Base-by-base conservation (phyloP, 805 yeast genomes). In the Cyberlindnera meyerae region DNA sequence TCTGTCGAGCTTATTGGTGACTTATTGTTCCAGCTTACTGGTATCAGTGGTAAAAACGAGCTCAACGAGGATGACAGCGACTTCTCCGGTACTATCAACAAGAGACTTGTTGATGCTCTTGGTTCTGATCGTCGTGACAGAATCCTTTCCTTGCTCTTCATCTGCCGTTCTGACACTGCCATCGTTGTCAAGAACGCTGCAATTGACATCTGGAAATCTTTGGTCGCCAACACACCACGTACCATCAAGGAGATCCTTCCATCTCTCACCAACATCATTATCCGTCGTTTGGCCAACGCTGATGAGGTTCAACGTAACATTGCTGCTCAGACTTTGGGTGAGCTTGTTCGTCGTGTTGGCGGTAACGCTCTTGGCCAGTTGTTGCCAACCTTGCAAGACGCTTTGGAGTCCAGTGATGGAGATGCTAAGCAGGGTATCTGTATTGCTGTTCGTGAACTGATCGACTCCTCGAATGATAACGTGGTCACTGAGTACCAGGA, bases 1-100 rank as follows among this genome's bases (percentile, higher is more conserved):
- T 88, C 97, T 24, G 94, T 93, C 29, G 96, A 89, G 63, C 82
- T 93, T 46, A 82, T 96, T 6, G 97, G 98, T 48, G 98, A 93
- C 49, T 69, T 93, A 54, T 68, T 93, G 51, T 89, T 85, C 80
- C 95, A 90, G 66, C 80, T 93, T 49, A 82, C 95, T 29, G 98
- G 97, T 59, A 77, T 88, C 43, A 73, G 82, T 24, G 87, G 89
- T 46, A 83, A 77, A 57, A 76, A 72, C 52, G 94, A 82, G 49
- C 71, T 80, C 42, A 60, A 68, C 22, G 84, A 75, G 42, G 82
- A 73, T 37, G 71, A 60, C 61, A 42, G 62, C 21, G 73, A 67
- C 31, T 55, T 57, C 32, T 62, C 63, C 25, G 66, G 66, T 39
- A 82, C 76, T 49, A 76, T 79, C 44, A 73, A 74, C 43, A 74